Percentiles rank a stretch among this genome's conserved stretches.
These are phyloP conservation scores for Pseudogymnoascus sp. DNA, from an alignment of 2,329 filamentous ascomycete genomes.

Conservation along the genomic window DNA sequence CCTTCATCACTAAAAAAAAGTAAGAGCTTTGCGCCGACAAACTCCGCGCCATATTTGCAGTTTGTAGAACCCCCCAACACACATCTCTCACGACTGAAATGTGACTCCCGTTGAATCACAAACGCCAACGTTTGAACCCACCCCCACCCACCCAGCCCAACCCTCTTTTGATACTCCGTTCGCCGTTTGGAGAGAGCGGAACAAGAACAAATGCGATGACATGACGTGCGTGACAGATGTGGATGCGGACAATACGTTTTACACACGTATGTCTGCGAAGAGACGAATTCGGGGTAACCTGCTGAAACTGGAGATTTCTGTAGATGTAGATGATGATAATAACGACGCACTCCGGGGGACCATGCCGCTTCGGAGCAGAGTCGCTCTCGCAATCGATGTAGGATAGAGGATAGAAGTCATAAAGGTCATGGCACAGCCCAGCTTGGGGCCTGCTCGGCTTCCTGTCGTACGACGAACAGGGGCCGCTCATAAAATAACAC, in stretches of 20 bases:
- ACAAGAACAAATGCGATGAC: slow-evolving; percentile 7
- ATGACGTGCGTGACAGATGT: not conserved
- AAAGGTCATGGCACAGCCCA: slow-evolving; percentile 6
- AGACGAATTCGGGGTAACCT: not conserved
- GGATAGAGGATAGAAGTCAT: slow-evolving; percentile 8
- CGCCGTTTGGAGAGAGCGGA: slow-evolving; percentile 8
- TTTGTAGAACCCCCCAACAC: not conserved
- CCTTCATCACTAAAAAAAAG: not conserved
- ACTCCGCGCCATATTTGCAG: slow-evolving; percentile 7
- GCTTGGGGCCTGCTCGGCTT: not conserved
- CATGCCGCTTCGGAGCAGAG: not conserved
- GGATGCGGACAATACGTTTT: not conserved
- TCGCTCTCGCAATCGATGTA: slow-evolving; percentile 8
- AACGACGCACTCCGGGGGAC: not conserved
- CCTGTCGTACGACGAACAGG: not conserved
- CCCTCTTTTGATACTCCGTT: slow-evolving; percentile 9
- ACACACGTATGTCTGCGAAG: slow-evolving; percentile 1
- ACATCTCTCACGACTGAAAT: slow-evolving; percentile 6
- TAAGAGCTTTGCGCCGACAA: slow-evolving; percentile 6
- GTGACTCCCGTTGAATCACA: slow-evolving; percentile 3
- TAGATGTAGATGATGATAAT: not conserved
- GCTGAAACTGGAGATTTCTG: not conserved
- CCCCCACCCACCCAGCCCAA: not conserved
- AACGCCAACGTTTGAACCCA: slow-evolving; percentile 1
- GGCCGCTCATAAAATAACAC: slow-evolving; percentile 29